Evolutionary conservation across 139 green algal genomes (phyloP).

Genomic region (Gonium pectorale): DNA sequence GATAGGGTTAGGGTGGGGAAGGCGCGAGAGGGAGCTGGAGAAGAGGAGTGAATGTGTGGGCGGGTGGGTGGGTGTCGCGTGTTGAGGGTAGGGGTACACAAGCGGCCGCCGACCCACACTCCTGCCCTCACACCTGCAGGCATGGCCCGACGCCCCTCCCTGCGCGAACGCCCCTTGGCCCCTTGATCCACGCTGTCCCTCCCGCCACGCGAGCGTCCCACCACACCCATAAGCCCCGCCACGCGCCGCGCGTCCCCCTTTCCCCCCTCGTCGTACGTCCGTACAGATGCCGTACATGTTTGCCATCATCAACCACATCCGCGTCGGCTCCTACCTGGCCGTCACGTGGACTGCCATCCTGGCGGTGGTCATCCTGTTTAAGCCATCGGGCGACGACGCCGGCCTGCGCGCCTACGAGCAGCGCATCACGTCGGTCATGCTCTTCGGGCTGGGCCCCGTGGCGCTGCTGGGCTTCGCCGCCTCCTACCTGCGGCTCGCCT

Average conservation of each 20-base stretch:
- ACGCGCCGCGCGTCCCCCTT: no score
- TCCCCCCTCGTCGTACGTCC: no score
- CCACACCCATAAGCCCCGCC: no score
- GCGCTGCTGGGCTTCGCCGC: constrained; percentile 14
- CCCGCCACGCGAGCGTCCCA: no score
- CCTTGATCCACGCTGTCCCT: no score
- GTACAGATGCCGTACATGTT: constrained; percentile 47
- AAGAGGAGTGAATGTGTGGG: not conserved
- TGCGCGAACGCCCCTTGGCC: no score
- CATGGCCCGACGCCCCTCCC: no score
- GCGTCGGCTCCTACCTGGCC: constrained; percentile 35
- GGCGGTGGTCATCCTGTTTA: constrained; percentile 35
- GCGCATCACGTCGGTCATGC: constrained; percentile 27
- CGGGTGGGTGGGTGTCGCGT: not conserved
- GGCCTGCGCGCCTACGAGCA: not conserved
- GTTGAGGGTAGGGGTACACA: not conserved
- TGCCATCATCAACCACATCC: constrained; percentile 43
- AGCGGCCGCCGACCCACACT: no score
- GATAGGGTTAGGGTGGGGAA: not conserved
- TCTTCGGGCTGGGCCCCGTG: constrained; percentile 36
- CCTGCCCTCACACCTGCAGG: no score
- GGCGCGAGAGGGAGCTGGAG: not conserved
- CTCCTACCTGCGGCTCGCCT: constrained; percentile 8
- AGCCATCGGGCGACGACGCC: not conserved
- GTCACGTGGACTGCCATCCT: constrained; percentile 28